Base-by-base conservation (phyloP, 2,329 filamentous ascomycete species). In the Aureobasidium sp. region DNA sequence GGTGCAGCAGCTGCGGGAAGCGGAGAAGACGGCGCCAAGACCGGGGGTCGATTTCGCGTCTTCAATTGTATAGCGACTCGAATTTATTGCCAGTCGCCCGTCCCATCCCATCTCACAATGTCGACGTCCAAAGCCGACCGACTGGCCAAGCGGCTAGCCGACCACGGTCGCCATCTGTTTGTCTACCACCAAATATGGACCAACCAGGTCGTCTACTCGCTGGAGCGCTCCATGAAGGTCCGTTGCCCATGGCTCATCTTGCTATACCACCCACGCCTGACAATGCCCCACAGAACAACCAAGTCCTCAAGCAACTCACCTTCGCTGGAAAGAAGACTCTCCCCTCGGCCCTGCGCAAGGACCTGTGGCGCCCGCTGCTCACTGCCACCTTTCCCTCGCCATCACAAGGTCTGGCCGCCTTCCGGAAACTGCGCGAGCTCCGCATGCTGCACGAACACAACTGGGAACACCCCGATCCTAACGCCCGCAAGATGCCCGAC, bases 281-380 rank as follows among this genome's bases (percentile, higher is more conserved):
- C 36, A 22, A 31, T 27, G 17, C 3, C 20, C 20, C 5, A 45
- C 71, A 84, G 78, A 80, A 79, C 74, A 77, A 75, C 72, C 78
- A 74, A 66, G 72, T 79, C 52, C 73, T 86, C 63, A 77, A 78
- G 31, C 85, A 87, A 74, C 75, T 87, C 34, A 73, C 84, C 65
- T 86, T 82, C 73, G 79, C 84, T 51, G 84, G 84, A 74, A 87
- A 87, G 70, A 85, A 87, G 71, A 83, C 83, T 55, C 77, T 83
- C 25, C 84, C 84, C 31, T 73, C 81, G 44, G 72, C 71, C 8
- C 73, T 87, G 55, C 84, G 85, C 64, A 83, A 82, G 70, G 85
- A 87, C 70, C 77, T 85, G 70, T 87, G 85, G 85, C 75, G 75
- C 15, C 84, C 84, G 0, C 81, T 85, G 70, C 84, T 79, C 69